phyloP scores from a whole-genome alignment of 2,329 filamentous ascomycete genomes.

The Aspergillus neotritici region DNA sequence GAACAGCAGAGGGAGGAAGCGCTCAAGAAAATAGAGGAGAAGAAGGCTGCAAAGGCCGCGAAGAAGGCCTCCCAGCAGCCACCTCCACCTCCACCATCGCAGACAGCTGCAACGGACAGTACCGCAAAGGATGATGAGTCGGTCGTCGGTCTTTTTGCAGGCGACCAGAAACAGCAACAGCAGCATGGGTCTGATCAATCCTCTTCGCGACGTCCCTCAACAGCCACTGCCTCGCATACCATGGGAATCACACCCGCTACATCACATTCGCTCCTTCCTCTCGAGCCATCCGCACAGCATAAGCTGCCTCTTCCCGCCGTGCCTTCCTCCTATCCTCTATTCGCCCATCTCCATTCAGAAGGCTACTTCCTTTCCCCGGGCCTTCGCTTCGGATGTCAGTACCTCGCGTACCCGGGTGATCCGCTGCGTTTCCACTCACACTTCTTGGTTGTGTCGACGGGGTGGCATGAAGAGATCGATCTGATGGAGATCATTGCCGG shows the following conservation, averaged over 20 bases:
- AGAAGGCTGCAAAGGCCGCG: constrained; percentile 21
- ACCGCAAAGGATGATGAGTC: constrained; percentile 9
- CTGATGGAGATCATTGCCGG: constrained; percentile 80
- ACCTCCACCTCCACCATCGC: constrained; percentile 4
- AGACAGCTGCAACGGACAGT: constrained; percentile 1
- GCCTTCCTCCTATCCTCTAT: constrained; percentile 63
- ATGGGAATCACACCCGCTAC: constrained; percentile 47
- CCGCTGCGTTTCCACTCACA: constrained; percentile 93
- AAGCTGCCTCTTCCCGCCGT: constrained; percentile 31
- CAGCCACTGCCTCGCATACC: constrained; percentile 13
- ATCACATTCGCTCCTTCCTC: constrained; percentile 43
- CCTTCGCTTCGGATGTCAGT: constrained; percentile 87
- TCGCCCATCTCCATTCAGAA: constrained; percentile 68
- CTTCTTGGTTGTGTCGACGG: constrained; percentile 76
- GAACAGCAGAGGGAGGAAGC: constrained; percentile 47
- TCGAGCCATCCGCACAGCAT: constrained; percentile 22
- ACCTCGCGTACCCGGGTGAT: constrained; percentile 92
- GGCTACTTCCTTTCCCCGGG: constrained; percentile 89
- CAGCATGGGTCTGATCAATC: constrained; percentile 3
- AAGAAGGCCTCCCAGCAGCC: constrained; percentile 17
- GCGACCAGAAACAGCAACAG: constrained; percentile 5
- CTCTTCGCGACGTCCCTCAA: constrained; percentile 13
- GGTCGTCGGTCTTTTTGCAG: constrained; percentile 22
- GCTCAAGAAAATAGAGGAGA: constrained; percentile 45
- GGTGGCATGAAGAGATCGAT: constrained; percentile 82